Evolutionary conservation across 2,329 filamentous ascomycete genomes (phyloP), one percentile per base, ranked within the genome.

Genomic region (Verticillium tricorpus): DNA sequence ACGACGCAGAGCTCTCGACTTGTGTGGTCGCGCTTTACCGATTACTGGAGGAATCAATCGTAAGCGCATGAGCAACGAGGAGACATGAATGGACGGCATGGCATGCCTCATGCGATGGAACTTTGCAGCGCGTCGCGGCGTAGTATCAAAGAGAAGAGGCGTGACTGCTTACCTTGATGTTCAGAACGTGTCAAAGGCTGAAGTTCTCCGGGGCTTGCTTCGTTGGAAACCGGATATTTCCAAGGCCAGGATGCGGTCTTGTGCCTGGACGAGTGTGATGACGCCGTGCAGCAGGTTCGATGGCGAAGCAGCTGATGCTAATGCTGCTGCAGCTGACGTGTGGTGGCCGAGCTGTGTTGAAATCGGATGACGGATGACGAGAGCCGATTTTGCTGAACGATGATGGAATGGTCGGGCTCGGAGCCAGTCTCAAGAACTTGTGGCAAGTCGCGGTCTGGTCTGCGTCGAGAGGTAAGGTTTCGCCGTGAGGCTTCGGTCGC

Each of bases 11-110:
- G 37, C 37, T 40, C 17, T 15, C 15, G 37, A 15, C 37, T 40
- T 40, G 15, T 40, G 37, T 7, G 37, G 14, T 40, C 34, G 34
- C 34, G 34, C 14, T 35, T 11, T 14, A 35, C 34, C 14, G 34
- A 11, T 12, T 11, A 35, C 34, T 35, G 14, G 15, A 40, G 37
- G 15, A 40, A n/a, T 28, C 28, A 17, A 15, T 2, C 2, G 37
- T 40, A 7, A 40, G 37, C 17, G 37, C 17, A 64, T 60, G 52
- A 55, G 45, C 56, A 55, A 54, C 56, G n/a, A 58, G 58, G 56
- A n/a, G 15, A 40, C 15, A 40, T n/a, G 3, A 4, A 15, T 15
- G 15, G 19, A 17, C 6, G 37, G 28, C 28, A 5, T 28, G 28
- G 5, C 28, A 28, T 5, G 28, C 28, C 6, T 5, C 28, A 6